Conservation (phyloP, 208 protist genomes). For the Novymonas esmeraldas region DNA sequence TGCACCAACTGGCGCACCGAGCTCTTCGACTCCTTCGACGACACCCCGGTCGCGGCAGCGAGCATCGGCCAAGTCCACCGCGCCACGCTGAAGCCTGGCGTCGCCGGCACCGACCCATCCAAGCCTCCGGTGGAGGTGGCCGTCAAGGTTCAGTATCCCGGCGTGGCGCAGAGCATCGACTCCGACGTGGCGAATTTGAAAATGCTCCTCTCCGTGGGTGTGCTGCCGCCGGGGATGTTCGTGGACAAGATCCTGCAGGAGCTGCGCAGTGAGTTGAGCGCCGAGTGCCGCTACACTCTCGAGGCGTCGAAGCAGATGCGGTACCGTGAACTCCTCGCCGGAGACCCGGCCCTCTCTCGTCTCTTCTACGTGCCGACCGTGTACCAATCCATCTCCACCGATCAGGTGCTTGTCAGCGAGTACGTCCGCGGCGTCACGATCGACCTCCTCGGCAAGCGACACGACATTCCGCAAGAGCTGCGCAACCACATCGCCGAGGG, state of each 20-base stretch:
- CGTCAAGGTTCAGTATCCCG: slow-evolving; percentile 91
- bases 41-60: slow-evolving; percentile 93
- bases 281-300: slow-evolving; percentile 74
- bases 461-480: slow-evolving; percentile 62
- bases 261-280: slow-evolving; percentile 66
- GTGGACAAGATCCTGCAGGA: slow-evolving; percentile 82
- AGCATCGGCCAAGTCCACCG: slow-evolving; percentile 96
- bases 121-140: slow-evolving; percentile 82
- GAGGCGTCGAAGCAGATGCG: slow-evolving; percentile 72
- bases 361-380: slow-evolving; percentile 79
- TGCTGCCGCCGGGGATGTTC: slow-evolving; percentile 82
- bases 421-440: slow-evolving; percentile 69
- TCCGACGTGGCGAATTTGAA: slow-evolving; percentile 91
- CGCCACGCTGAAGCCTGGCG: slow-evolving; percentile 54
- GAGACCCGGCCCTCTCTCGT: slow-evolving; percentile 38
- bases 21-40: slow-evolving; percentile 85
- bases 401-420: slow-evolving; percentile 71
- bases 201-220: slow-evolving; percentile 70
- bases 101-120: slow-evolving; percentile 32
- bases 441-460: slow-evolving; percentile 50
- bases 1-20: slow-evolving; percentile 49
- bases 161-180: slow-evolving; percentile 86
- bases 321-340: slow-evolving; percentile 51
- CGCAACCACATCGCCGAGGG: slow-evolving; percentile 80
- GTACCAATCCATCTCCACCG: slow-evolving; percentile 52